Conservation (phyloP, 108 stramenopile genomes). For the Skeletonema costatum region DNA sequence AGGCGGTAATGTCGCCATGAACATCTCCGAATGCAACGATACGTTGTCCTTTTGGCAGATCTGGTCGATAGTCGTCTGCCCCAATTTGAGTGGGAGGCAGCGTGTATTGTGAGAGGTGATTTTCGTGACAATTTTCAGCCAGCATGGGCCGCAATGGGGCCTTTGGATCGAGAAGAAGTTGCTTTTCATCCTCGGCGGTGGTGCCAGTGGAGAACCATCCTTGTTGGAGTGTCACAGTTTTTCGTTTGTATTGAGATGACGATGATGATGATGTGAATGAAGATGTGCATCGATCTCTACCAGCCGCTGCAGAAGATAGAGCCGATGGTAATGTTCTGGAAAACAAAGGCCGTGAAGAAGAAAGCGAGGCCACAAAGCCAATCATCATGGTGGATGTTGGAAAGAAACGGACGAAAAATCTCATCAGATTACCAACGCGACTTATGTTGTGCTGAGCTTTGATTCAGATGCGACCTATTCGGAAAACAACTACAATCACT, state of each 20-base stretch:
- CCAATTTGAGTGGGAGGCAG: constrained; percentile 28
- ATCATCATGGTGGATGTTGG: background rate
- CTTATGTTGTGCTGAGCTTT: background rate
- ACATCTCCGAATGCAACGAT: constrained; percentile 82
- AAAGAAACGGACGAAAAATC: background rate
- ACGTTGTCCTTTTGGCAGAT: constrained; percentile 43
- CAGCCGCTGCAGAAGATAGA: background rate
- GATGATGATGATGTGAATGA: background rate
- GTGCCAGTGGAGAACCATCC: background rate
- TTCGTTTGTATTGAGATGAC: background rate
- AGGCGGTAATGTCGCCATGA: constrained; percentile 70
- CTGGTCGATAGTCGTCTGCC: constrained; percentile 38
- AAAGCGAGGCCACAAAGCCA: background rate
- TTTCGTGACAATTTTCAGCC: constrained; percentile 4
- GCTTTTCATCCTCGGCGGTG: background rate
- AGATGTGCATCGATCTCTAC: background rate
- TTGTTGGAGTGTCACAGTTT: background rate
- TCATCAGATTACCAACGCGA: background rate
- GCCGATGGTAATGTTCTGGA: background rate
- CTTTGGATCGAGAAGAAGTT: constrained; percentile 9
- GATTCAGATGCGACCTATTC: background rate
- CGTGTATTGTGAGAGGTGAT: constrained; percentile 28
- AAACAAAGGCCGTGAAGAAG: background rate
- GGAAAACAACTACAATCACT: too few relatives aligned
- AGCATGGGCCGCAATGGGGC: constrained; percentile 32